Percentiles rank a stretch among this genome's conserved stretches.
These are phyloP conservation scores for Ilex asprella DNA, from an alignment of 257 asterid species.

Conservation along the genomic window DNA sequence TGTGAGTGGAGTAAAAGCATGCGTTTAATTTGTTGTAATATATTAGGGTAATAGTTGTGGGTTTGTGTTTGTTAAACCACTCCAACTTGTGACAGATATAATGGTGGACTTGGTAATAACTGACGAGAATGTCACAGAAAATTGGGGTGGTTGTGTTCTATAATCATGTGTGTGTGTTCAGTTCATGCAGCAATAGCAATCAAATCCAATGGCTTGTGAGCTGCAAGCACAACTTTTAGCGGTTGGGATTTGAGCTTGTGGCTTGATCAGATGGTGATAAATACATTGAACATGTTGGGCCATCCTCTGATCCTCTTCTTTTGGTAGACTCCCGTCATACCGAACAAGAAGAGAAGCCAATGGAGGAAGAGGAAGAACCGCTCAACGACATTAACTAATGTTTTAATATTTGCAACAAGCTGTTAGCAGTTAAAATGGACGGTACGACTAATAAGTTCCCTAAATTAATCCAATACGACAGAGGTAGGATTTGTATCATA, in stretches of 20 bases:
- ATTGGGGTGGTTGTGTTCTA: background rate
- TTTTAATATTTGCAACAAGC: too few relatives aligned
- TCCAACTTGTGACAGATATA: constrained; percentile 44
- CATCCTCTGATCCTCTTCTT: too few relatives aligned
- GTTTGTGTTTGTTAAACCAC: constrained; percentile 72
- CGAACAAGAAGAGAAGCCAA: constrained; percentile 30
- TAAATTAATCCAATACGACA: too few relatives aligned
- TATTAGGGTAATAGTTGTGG: constrained; percentile 6
- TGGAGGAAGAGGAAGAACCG: constrained; percentile 45
- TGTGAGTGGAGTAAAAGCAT: constrained; percentile 23
- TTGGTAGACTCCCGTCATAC: constrained; percentile 7
- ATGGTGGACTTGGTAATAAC: constrained; percentile 65
- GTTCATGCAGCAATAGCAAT: too few relatives aligned
- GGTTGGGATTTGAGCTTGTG: too few relatives aligned
- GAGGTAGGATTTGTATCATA: too few relatives aligned
- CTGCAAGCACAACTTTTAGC: too few relatives aligned
- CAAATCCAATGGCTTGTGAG: too few relatives aligned
- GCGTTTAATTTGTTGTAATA: constrained; percentile 22
- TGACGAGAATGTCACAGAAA: constrained; percentile 20
- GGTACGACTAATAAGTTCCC: too few relatives aligned
- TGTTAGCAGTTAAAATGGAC: too few relatives aligned
- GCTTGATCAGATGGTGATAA: too few relatives aligned
- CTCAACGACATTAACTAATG: constrained; percentile 34
- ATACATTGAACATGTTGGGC: too few relatives aligned
- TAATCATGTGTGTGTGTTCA: background rate